Evolutionary conservation across 2,329 filamentous ascomycete species (phyloP).

Genomic region (Colletotrichum lentis): DNA sequence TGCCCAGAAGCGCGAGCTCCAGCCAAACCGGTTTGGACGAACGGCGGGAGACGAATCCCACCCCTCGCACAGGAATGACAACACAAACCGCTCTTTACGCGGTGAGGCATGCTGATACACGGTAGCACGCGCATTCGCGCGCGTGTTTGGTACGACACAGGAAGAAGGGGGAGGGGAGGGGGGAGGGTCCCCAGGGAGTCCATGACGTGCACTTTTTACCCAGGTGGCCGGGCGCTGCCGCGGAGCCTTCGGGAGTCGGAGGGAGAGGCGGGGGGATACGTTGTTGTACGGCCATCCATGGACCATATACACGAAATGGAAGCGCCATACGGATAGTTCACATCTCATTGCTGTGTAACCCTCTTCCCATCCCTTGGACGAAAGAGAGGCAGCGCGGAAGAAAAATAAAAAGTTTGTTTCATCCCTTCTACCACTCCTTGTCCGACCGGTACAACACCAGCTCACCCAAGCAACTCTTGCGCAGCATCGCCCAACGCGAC

Average conservation of each 20-base stretch:
- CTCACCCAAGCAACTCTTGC: background rate
- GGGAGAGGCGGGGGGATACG: background rate
- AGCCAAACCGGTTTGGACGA: background rate
- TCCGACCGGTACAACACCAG: constrained; percentile 1
- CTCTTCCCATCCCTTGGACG: constrained; percentile 3
- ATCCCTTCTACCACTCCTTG: background rate
- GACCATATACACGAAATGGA: constrained; percentile 9
- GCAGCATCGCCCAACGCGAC: background rate
- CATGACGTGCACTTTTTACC: constrained; percentile 32
- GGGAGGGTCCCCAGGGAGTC: background rate
- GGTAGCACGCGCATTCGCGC: background rate
- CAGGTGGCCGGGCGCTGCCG: constrained; percentile 26
- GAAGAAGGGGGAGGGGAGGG: background rate
- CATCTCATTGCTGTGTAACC: constrained; percentile 19
- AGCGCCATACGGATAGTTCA: too few species aligned
- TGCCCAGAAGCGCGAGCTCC: background rate
- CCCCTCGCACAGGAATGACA: constrained; percentile 2
- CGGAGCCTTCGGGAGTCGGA: constrained; percentile 15
- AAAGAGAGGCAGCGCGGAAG: constrained; percentile 7
- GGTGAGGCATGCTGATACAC: background rate
- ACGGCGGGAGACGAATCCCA: too few species aligned
- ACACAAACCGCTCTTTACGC: background rate
- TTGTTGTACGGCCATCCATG: background rate
- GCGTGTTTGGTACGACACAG: constrained; percentile 9
- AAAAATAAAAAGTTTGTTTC: constrained; percentile 25